Percentiles rank a stretch among this genome's conserved stretches.
Conservation (phyloP, 495 filamentous ascomycete species). For the Neurospora sp. region DNA sequence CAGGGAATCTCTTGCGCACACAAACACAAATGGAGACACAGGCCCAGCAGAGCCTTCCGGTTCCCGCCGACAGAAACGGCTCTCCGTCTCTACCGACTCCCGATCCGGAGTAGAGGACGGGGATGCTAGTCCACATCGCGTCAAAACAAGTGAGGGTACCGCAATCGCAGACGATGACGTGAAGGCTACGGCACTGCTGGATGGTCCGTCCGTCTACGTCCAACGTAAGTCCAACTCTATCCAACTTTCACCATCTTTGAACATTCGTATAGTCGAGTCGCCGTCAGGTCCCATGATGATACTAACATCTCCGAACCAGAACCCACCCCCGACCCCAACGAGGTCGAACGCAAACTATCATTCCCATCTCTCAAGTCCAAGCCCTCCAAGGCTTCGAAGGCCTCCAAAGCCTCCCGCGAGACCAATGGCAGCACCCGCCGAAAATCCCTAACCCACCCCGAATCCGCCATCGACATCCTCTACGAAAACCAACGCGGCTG, state of each 20-base stretch:
- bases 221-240: background rate
- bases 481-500: constrained; percentile 86
- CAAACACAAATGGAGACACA: background rate
- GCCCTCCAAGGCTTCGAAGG: background rate
- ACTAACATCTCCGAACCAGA: background rate
- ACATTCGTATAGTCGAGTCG: background rate
- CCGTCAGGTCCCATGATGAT: background rate
- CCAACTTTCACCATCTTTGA: background rate
- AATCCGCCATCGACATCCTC: constrained; percentile 69
- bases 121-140: background rate
- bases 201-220: background rate
- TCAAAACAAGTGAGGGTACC: background rate
- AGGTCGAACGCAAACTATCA: background rate
- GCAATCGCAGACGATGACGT: background rate
- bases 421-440: background rate
- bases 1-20: background rate
- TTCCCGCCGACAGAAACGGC: background rate
- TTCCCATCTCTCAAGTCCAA: background rate
- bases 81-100: background rate
- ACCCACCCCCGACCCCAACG: background rate
- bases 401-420: background rate
- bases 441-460: constrained; percentile 20
- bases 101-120: background rate
- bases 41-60: background rate
- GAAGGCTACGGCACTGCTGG: background rate